A percentile compares a stretch with the other conserved stretches of the same genome.
phyloP scores from a whole-genome alignment of 2,329 filamentous ascomycete species.

The Alternaria brassicicola region DNA sequence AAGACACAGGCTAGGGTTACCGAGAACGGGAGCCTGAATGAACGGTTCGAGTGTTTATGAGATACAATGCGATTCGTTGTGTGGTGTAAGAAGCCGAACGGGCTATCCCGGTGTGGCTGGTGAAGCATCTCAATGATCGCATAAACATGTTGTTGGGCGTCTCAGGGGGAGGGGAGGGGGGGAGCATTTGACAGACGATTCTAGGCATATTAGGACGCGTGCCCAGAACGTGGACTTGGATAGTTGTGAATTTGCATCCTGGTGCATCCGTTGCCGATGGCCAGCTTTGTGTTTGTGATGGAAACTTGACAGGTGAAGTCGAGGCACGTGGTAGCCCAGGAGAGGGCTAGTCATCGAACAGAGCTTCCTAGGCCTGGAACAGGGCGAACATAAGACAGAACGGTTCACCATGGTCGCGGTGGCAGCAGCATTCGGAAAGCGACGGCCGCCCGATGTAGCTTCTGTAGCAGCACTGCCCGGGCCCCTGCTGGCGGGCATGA shows the following conservation, averaged over 20 bases:
- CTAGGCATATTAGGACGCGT: not conserved
- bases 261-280: not conserved
- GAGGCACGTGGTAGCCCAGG: not conserved
- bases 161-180: not conserved
- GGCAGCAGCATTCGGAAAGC: not conserved
- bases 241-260: not conserved
- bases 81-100: not conserved
- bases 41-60: slow-evolving; percentile 9
- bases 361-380: not conserved
- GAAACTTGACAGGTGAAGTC: not conserved
- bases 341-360: not conserved
- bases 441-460: not conserved
- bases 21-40: not conserved
- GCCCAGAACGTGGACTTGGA: not conserved
- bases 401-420: not conserved
- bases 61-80: not conserved
- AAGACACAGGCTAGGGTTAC: slow-evolving; percentile 2
- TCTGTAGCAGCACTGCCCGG: not conserved
- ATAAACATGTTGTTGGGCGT: slow-evolving; percentile 3
- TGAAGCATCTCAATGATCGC: not conserved
- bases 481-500: not conserved
- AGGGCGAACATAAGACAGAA: not conserved
- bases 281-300: not conserved
- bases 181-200: not conserved
- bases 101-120: not conserved